Evolutionary conservation across 2,329 filamentous ascomycete genomes (phyloP), one percentile per base, ranked within the genome.

Genomic region (Aspergillus fructus): DNA sequence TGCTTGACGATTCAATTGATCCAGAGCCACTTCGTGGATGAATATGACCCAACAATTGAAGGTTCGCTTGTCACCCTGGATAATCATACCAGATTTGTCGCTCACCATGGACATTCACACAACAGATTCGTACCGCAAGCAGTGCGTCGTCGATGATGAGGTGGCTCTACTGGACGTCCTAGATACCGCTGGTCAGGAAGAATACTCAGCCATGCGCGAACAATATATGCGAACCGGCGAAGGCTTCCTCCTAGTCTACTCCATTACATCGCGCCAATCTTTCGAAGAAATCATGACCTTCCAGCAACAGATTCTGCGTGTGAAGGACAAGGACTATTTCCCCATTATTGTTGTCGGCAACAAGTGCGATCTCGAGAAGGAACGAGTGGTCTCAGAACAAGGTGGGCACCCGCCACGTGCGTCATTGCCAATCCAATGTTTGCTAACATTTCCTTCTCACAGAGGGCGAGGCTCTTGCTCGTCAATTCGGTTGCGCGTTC

Each of bases 321-420:
- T 99, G 70, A 99, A 99, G 85, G 94, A 97, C 82, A 97, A 96
- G 86, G 94, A 99, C 79, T 96, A 97, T 77, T 99, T 99, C 82
- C 94, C 94, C 68, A 97, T 99, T 82, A 96, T 97, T 58, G 90
- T 99, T 46, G 94, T 97, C 42, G 94, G 92, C 68, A 99, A 99
- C 86, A 99, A 99, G 84, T 97, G 93, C 80, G 94, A 99, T 91
- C 81, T 99, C 75, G 93, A 97, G 72, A 83, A 83, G 68, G 93
- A 99, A 79, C 86, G 94, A 72, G 90, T 93, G 70, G 94, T 99
- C 59, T 89, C 91, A 64, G 88, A 89, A 80, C 88, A 96, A 86
- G 93, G 93, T 96, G 84, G 63, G 86, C 53, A 49, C 15, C 3
- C 12, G 4, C 27, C 19, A 17, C 15, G 30, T 46, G 23, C 39